phyloP scores from a whole-genome alignment of 2,329 filamentous ascomycete species.

The Talaromyces sp. region DNA sequence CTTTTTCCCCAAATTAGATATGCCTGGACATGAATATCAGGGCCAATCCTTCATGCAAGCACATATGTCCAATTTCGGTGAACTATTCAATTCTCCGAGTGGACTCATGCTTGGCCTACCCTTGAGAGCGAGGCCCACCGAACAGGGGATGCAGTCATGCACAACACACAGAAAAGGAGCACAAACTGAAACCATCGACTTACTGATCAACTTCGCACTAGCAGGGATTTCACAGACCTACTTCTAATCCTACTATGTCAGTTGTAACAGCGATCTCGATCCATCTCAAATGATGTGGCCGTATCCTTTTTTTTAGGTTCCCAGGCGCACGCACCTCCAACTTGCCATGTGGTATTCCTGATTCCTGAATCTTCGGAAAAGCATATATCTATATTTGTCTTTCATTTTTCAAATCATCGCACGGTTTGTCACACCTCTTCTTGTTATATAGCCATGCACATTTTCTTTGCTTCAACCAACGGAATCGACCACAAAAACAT shows the following conservation, averaged over 20 bases:
- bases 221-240: not conserved
- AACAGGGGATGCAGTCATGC: too few species aligned
- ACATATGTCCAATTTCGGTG: constrained; percentile 1
- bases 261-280: not conserved
- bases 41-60: not conserved
- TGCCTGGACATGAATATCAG: not conserved
- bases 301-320: constrained; percentile 11
- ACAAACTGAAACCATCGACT: not conserved
- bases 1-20: not conserved
- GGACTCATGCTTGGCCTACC: too few species aligned
- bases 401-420: not conserved
- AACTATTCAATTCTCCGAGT: constrained; percentile 1
- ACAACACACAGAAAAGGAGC: too few species aligned
- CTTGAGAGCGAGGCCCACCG: too few species aligned
- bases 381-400: not conserved
- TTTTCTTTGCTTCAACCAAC: too few species aligned
- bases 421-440: too few species aligned
- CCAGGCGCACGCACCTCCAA: constrained; percentile 5
- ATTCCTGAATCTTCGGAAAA: not conserved
- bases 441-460: too few species aligned
- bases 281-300: constrained; percentile 7
- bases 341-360: constrained; percentile 4
- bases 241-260: not conserved
- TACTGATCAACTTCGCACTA: not conserved
- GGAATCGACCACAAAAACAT: too few species aligned